Evolutionary conservation across 495 filamentous ascomycete species (phyloP).

Genomic region (Lasiosphaeris hirsuta): DNA sequence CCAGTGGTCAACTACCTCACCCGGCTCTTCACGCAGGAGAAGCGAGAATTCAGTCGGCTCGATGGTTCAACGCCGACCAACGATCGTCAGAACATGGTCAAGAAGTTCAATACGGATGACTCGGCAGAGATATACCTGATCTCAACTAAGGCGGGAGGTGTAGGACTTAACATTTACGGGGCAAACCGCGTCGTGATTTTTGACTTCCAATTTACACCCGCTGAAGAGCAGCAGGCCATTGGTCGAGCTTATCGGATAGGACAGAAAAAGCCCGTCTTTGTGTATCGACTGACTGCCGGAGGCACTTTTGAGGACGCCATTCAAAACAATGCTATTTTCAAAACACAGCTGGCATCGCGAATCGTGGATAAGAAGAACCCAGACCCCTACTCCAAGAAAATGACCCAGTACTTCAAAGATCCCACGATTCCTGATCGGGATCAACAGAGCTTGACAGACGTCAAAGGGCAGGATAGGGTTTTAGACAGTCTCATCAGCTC

Average conservation of each 20-base stretch:
- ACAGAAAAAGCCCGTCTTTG: slow-evolving; percentile 76
- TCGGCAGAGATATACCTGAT: slow-evolving; percentile 63
- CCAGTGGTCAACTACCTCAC: slow-evolving; percentile 67
- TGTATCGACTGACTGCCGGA: slow-evolving; percentile 78
- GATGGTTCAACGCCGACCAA: slow-evolving; percentile 58
- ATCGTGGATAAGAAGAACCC: slow-evolving; percentile 83
- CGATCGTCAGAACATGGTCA: slow-evolving; percentile 57
- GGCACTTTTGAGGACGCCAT: slow-evolving; percentile 76
- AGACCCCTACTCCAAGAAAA: slow-evolving; percentile 50
- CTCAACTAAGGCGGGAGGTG: slow-evolving; percentile 76
- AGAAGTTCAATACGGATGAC: slow-evolving; percentile 59
- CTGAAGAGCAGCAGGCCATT: slow-evolving; percentile 82
- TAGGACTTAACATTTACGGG: slow-evolving; percentile 77
- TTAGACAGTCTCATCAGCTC: slow-evolving; percentile 62
- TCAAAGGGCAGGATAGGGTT: slow-evolving; percentile 62
- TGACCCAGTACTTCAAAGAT: slow-evolving; percentile 54
- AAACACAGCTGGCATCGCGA: slow-evolving; percentile 70
- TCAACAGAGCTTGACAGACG: slow-evolving; percentile 49
- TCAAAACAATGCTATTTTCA: slow-evolving; percentile 71
- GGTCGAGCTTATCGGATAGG: slow-evolving; percentile 86
- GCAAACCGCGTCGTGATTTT: slow-evolving; percentile 89
- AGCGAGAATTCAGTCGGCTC: slow-evolving; percentile 51
- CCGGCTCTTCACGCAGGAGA: slow-evolving; percentile 42
- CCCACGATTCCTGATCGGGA: slow-evolving; percentile 46
- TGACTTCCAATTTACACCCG: slow-evolving; percentile 78